phyloP scores from a whole-genome alignment of 2,329 filamentous ascomycete genomes.

The Trichoderma lentiforme region DNA sequence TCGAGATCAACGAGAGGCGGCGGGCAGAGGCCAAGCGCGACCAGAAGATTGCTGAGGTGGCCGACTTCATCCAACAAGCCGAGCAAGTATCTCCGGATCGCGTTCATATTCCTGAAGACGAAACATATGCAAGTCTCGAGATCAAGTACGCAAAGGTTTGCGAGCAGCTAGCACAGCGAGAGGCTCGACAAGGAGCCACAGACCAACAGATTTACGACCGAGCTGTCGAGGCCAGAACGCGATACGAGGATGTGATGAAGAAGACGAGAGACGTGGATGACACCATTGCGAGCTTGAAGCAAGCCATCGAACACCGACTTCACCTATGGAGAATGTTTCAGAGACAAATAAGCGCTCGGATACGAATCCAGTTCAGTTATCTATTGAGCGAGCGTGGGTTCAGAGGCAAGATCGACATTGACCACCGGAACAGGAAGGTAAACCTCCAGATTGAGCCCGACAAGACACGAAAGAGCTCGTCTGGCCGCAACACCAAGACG shows the following conservation, averaged over 20 bases:
- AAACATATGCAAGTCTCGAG: conserved; percentile 57
- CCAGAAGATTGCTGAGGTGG: conserved; percentile 45
- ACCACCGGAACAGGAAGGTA: conserved; percentile 71
- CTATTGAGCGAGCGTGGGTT: conserved; percentile 87
- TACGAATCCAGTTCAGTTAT: conserved; percentile 82
- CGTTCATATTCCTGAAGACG: conserved; percentile 60
- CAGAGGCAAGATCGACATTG: conserved; percentile 73
- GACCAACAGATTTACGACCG: conserved; percentile 61
- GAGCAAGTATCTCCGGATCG: conserved; percentile 50
- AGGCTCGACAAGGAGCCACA: conserved; percentile 57
- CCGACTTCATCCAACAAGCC: conserved; percentile 55
- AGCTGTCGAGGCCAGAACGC: conserved; percentile 39
- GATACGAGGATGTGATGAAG: conserved; percentile 42
- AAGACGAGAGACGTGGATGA: conserved; percentile 40
- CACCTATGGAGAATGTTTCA: conserved; percentile 79
- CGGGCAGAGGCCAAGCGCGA: conserved; percentile 47
- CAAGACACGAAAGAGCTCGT: conserved; percentile 63
- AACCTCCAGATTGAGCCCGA: conserved; percentile 74
- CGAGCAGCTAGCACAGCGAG: conserved; percentile 56
- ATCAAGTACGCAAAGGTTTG: conserved; percentile 53
- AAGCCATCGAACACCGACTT: conserved; percentile 66
- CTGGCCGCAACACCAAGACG: conserved; percentile 82
- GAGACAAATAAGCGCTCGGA: conserved; percentile 77
- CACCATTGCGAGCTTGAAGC: conserved; percentile 46
- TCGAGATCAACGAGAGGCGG: conserved; percentile 44